Evolutionary conservation across 306 rosid genomes (phyloP).

Genomic region (Calophaca sinica): DNA sequence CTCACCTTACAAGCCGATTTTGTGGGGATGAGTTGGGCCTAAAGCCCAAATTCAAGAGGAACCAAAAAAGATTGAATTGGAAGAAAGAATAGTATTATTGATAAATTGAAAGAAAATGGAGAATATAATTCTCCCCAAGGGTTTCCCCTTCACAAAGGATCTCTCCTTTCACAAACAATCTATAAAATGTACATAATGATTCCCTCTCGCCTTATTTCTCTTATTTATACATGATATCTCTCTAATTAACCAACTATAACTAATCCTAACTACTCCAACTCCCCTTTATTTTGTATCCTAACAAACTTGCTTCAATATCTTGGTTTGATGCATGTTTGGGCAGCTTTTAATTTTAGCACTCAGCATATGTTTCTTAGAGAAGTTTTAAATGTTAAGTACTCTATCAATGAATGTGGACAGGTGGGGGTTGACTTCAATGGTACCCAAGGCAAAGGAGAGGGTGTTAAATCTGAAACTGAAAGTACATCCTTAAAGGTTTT

Average conservation of each 20-base stretch:
- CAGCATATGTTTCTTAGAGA: conserved; percentile 13
- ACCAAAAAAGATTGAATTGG: no score
- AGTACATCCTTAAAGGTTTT: conserved; percentile 67
- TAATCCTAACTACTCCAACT: no score
- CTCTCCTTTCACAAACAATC: no score
- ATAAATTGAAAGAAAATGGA: no score
- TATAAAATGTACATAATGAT: no score
- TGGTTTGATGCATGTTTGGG: not conserved
- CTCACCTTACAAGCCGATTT: no score
- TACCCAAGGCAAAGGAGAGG: conserved; percentile 68
- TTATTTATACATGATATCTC: not conserved
- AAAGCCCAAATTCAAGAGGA: no score
- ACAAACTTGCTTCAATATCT: not conserved
- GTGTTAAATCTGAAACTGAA: conserved; percentile 72
- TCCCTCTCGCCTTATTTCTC: no score
- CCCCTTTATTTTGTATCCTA: not conserved
- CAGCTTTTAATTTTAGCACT: conserved; percentile 38
- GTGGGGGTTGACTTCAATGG: conserved; percentile 87
- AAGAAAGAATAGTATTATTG: no score
- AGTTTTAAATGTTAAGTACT: conserved; percentile 26
- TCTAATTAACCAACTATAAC: not conserved
- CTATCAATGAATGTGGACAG: conserved; percentile 54
- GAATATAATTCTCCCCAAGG: no score
- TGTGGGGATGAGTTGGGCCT: no score
- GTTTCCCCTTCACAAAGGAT: no score